Conservation (phyloP, 148 eudicot species). For the Euryodendron excelsum region DNA sequence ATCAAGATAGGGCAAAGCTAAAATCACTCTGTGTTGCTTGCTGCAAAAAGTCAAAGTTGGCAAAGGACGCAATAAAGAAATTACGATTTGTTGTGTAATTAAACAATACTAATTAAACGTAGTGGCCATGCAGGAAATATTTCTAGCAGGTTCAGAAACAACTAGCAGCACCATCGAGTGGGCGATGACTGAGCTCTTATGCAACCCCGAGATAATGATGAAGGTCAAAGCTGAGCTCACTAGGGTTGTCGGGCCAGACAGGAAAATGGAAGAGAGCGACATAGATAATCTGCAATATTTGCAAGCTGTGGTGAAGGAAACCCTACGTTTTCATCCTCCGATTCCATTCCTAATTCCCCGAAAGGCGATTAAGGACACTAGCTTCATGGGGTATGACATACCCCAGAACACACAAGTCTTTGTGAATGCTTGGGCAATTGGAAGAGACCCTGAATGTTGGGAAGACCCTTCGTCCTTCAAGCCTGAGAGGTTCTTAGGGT, state of each 20-base stretch:
- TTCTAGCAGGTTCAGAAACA: slow-evolving; percentile 17
- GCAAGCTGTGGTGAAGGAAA: slow-evolving; percentile 21
- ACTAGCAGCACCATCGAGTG: slow-evolving; percentile 20
- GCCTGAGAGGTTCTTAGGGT: slow-evolving; percentile 21
- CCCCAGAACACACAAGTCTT: slow-evolving; percentile 18
- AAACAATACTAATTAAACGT: too few relatives aligned
- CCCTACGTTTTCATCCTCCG: slow-evolving; percentile 14
- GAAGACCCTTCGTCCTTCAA: slow-evolving; percentile 10
- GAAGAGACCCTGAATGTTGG: slow-evolving; percentile 21
- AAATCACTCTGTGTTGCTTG: too few relatives aligned
- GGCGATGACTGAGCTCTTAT: slow-evolving; percentile 14
- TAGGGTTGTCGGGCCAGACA: background rate
- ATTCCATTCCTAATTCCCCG: slow-evolving; percentile 15
- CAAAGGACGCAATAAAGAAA: too few relatives aligned
- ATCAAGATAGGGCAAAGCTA: too few relatives aligned
- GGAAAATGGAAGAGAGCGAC: slow-evolving; percentile 5
- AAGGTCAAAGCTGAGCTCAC: slow-evolving; percentile 14
- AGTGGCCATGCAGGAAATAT: slow-evolving; percentile 15
- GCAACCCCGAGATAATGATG: slow-evolving; percentile 1
- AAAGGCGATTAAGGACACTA: slow-evolving; percentile 10
- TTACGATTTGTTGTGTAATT: too few relatives aligned
- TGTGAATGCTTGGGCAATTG: slow-evolving; percentile 22
- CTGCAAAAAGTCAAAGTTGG: too few relatives aligned
- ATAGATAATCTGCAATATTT: slow-evolving; percentile 10
- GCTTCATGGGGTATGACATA: slow-evolving; percentile 18